Evolutionary conservation across 2,329 filamentous ascomycete genomes (phyloP).

Genomic region (Pseudogymnoascus sp.): DNA sequence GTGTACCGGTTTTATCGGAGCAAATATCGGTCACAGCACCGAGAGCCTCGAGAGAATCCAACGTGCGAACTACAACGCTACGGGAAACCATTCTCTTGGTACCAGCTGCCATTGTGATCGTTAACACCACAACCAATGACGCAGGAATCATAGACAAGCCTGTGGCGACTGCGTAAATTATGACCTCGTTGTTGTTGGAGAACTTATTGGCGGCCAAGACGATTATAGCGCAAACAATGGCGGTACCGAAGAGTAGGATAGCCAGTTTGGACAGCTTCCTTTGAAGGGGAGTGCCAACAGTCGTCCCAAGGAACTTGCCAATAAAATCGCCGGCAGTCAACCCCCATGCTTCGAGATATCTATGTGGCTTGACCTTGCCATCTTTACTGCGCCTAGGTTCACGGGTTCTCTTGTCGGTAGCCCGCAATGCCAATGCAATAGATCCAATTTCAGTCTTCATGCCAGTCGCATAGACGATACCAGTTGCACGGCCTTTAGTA

Average conservation of each 20-base stretch:
- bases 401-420: constrained; percentile 38
- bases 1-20: constrained; percentile 47
- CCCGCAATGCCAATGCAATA: constrained; percentile 52
- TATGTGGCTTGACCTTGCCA: constrained; percentile 39
- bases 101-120: constrained; percentile 57
- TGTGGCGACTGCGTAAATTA: constrained; percentile 54
- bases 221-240: constrained; percentile 56
- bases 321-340: constrained; percentile 44
- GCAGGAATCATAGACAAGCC: constrained; percentile 54
- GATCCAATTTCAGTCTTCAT: constrained; percentile 55
- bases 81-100: constrained; percentile 49
- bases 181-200: constrained; percentile 42
- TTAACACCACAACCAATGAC: constrained; percentile 55
- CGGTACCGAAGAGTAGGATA: constrained; percentile 51
- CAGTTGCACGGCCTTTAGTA: constrained; percentile 51
- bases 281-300: constrained; percentile 58
- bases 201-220: constrained; percentile 53
- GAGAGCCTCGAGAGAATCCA: constrained; percentile 46
- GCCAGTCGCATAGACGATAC: constrained; percentile 51
- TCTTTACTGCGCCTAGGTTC: constrained; percentile 40
- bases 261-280: constrained; percentile 57
- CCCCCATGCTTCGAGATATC: constrained; percentile 33
- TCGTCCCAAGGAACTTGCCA: constrained; percentile 54
- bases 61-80: constrained; percentile 48
- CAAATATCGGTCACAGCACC: constrained; percentile 49